Percentiles rank a stretch among this genome's conserved stretches.
Evolutionary conservation across 495 filamentous ascomycete genomes (phyloP).

Genomic region (Halenospora varia): DNA sequence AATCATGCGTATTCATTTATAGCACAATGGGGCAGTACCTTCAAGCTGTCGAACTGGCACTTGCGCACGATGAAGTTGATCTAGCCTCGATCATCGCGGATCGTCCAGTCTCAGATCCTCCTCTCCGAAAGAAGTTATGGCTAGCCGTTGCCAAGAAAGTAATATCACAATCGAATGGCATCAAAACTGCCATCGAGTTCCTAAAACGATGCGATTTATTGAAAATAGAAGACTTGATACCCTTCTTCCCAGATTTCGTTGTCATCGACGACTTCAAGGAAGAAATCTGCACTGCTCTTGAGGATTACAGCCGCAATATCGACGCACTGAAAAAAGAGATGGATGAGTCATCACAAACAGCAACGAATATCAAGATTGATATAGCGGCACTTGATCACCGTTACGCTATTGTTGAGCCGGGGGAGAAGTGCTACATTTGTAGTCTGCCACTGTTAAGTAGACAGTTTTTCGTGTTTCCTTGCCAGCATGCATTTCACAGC

Average conservation of each 20-base stretch:
- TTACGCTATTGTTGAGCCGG: slow-evolving; percentile 95
- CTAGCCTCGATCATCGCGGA: slow-evolving; percentile 90
- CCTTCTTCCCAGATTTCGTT: slow-evolving; percentile 99
- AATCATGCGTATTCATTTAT: slow-evolving; percentile 94
- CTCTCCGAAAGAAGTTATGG: slow-evolving; percentile 93
- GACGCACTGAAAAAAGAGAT: slow-evolving; percentile 89
- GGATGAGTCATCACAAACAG: slow-evolving; percentile 87
- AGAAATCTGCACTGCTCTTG: slow-evolving; percentile 89
- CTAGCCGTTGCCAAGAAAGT: slow-evolving; percentile 90
- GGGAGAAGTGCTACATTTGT: slow-evolving; percentile 89
- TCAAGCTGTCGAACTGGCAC: slow-evolving; percentile 85
- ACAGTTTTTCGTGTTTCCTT: slow-evolving; percentile 97
- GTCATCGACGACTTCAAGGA: slow-evolving; percentile 99
- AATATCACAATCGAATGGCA: slow-evolving; percentile 75
- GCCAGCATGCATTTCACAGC: slow-evolving; percentile 94
- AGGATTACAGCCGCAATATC: slow-evolving; percentile 87
- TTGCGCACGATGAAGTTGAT: slow-evolving; percentile 84
- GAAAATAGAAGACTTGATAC: slow-evolving; percentile 93
- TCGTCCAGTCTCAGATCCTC: slow-evolving; percentile 67
- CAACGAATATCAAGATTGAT: slow-evolving; percentile 80
- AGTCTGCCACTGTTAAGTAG: slow-evolving; percentile 77
- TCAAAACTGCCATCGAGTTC: slow-evolving; percentile 94
- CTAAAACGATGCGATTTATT: slow-evolving; percentile 86
- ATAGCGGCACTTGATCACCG: slow-evolving; percentile 79
- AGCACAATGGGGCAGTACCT: slow-evolving; percentile 89